Evolutionary conservation across 106 monocot genomes (phyloP).

Genomic region (Dioscorea dumetorum): DNA sequence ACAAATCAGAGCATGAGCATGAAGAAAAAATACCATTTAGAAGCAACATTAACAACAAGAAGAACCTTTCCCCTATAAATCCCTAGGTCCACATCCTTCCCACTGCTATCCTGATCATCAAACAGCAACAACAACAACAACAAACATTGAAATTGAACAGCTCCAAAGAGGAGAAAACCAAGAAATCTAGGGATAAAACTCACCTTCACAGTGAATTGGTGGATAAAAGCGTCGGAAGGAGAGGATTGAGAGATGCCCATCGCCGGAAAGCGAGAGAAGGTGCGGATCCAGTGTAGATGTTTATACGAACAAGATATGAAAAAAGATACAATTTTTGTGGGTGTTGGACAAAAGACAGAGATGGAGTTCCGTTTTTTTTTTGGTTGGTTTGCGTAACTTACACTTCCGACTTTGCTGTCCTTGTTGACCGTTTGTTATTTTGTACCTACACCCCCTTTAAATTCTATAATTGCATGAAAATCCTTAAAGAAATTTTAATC

Average conservation of each 20-base stretch:
- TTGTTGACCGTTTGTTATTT: too few species aligned
- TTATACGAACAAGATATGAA: too few species aligned
- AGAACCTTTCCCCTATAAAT: constrained; percentile 63
- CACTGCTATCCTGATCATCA: constrained; percentile 40
- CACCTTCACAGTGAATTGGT: constrained; percentile 79
- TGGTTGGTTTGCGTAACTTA: too few species aligned
- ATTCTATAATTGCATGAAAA: too few species aligned
- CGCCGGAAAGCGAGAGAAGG: not conserved
- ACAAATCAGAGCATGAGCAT: not conserved
- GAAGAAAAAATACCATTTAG: constrained; percentile 47
- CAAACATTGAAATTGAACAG: not conserved
- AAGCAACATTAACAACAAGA: constrained; percentile 70
- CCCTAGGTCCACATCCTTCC: constrained; percentile 50
- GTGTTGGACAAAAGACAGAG: too few species aligned
- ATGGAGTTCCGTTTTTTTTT: too few species aligned
- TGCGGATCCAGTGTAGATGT: too few species aligned
- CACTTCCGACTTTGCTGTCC: too few species aligned
- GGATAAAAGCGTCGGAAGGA: constrained; percentile 40
- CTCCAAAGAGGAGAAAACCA: not conserved
- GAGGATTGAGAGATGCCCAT: constrained; percentile 60
- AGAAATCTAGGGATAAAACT: not conserved
- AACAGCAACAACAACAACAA: constrained; percentile 5
- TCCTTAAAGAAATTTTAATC: too few species aligned
- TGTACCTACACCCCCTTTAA: too few species aligned
- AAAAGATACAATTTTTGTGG: too few species aligned